A percentile compares a stretch with the other conserved stretches of the same genome.
Conservation (phyloP, 2,329 filamentous ascomycete species). For the Ceratocystis huliohia region DNA sequence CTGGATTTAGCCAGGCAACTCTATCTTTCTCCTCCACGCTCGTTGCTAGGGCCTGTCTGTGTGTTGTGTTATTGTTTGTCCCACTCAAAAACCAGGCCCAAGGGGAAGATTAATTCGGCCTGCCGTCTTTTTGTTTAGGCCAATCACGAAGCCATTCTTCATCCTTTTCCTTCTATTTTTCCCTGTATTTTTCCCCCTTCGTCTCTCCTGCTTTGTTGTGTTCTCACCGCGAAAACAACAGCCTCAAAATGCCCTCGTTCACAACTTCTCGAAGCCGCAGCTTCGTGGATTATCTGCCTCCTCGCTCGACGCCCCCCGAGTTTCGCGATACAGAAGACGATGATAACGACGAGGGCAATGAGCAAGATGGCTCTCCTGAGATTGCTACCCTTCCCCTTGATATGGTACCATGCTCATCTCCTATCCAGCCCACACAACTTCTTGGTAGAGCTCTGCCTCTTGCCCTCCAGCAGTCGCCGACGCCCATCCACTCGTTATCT, state of each 20-base stretch:
- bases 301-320: constrained; percentile 1
- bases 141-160: background rate
- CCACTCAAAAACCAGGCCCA: background rate
- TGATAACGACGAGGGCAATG: constrained; percentile 11
- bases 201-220: constrained; percentile 5
- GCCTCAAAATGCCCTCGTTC: background rate
- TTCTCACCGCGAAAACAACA: background rate
- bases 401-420: constrained; percentile 34
- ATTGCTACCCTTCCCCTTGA: constrained; percentile 24
- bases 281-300: background rate
- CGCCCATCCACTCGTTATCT: constrained; percentile 30
- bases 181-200: constrained; percentile 8
- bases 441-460: constrained; percentile 24
- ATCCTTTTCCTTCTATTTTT: constrained; percentile 10
- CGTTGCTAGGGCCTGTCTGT: constrained; percentile 10
- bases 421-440: constrained; percentile 37
- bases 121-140: background rate
- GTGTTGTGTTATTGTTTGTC: constrained; percentile 9
- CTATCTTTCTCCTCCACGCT: background rate
- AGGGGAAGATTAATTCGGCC: constrained; percentile 7
- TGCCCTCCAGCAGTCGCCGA: constrained; percentile 14
- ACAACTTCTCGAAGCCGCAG: background rate
- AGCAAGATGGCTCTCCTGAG: constrained; percentile 25
- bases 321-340: constrained; percentile 9
- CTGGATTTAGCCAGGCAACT: background rate